These are phyloP conservation scores for Saturnispora ahearnii DNA, from an alignment of 805 yeast species.

Conservation along the genomic window DNA sequence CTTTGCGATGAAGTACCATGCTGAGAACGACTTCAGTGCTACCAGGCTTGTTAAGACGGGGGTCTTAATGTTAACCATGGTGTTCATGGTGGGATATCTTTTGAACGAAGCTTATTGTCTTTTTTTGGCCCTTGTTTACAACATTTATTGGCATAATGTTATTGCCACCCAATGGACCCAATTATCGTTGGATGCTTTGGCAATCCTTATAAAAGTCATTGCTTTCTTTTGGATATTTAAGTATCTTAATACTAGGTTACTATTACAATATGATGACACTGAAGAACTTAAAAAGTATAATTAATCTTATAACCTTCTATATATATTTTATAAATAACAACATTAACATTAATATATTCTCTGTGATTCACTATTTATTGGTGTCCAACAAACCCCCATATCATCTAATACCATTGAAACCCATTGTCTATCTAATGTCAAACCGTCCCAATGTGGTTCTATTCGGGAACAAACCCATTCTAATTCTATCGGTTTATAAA, in stretches of 20 bases:
- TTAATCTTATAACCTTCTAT: constrained; percentile 3
- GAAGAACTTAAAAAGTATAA: constrained; percentile 24
- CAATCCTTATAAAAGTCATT: constrained; percentile 14
- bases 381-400: constrained; percentile 23
- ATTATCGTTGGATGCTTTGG: constrained; percentile 11
- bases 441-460: constrained; percentile 12
- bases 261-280: constrained; percentile 19
- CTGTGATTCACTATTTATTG: neutral
- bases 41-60: constrained; percentile 16
- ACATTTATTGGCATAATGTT: neutral
- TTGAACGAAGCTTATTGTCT: constrained; percentile 11
- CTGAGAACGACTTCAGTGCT: constrained; percentile 5
- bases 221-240: constrained; percentile 14
- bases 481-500: constrained; percentile 21
- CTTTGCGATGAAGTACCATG: constrained; percentile 15
- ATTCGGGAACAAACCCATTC: constrained; percentile 14
- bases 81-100: constrained; percentile 9
- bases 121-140: constrained; percentile 3
- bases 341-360: neutral
- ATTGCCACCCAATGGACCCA: neutral
- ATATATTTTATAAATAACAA: neutral
- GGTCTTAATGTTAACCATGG: constrained; percentile 13
- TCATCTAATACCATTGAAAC: constrained; percentile 23
- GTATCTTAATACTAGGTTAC: constrained; percentile 17
- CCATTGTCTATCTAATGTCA: constrained; percentile 14